Evolutionary conservation across 495 filamentous ascomycete genomes (phyloP), one percentile per base, ranked within the genome.

Genomic region (Aspergillus egyptiacus): DNA sequence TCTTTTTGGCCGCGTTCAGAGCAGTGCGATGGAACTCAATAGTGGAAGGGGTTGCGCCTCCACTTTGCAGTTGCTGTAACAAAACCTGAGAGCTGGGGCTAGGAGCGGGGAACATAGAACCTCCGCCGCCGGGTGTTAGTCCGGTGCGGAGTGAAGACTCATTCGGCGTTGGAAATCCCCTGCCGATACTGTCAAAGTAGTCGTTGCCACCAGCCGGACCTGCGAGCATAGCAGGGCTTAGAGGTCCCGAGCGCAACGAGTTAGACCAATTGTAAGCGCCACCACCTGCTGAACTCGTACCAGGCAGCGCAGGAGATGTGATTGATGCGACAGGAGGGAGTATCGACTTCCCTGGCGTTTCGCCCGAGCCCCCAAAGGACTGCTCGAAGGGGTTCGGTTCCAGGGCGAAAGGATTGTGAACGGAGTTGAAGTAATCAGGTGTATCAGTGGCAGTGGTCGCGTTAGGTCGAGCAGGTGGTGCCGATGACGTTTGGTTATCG

Each of bases 371-470:
- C 22, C 79, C 81, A 63, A 98, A 98, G 0, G 91, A 95, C 59
- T 89, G 83, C 64, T 98, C 93, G 62, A 98, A 98, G 6, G 91
- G 91, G 62, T 98, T 98, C 45, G 89, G 91, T 63, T 98, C 93
- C 55, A 86, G 77, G 43, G 82, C 84, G 64, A 80, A 85, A 55
- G 76, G 78, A 60, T 69, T 77, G 61, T 83, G 75, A 25, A 79
- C 73, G 41, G 70, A 76, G 30, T 78, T 81, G 69, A 90, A 94
- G 70, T 91, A 91, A 60, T 93, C 86, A 24, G 82, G 79, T n/a
- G 77, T 80, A 59, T 84, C 78, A 49, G 68, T 58, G 53, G 75
- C 62, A 50, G 68, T 65, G 53, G 77, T 66, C 42, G 78, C 76
- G 28, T 71, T 69, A 39, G 89, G 89, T 65, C 85, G 86, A 38